Base-by-base conservation (phyloP, 1,139 yeast species). In the Ashbya aceris region DNA sequence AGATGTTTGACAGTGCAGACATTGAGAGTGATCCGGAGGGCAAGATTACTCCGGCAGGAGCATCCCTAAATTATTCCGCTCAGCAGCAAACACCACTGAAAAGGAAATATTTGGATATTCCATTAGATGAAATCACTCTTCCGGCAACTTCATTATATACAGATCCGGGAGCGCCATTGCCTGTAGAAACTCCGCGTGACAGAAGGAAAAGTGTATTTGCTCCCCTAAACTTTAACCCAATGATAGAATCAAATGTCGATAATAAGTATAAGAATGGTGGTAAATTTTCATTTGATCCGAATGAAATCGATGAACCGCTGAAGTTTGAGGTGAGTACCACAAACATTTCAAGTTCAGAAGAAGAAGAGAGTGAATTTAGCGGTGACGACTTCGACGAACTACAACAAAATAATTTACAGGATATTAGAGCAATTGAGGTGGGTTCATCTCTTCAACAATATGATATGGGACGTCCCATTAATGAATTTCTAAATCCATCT, bases 221-320 rank as follows among this genome's bases (percentile, higher is more conserved):
- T 0, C 95, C 95, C 0, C 68, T 86, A 30, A 71, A 74, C 35
- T 86, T 86, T 62, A 83, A 84, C 52, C 93, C 95, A 0, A 73
- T 79, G 30, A 84, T 85, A 40, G 78, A 78, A 47, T 75, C 77
- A 40, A 78, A 76, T 46, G 79, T 86, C 26, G 95, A 86, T 58
- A 78, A 83, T 43, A 86, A 86, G 54, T 86, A 86, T 53, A 82
- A 84, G 7, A 74, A 75, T 52, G 96, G 96, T 6, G 96, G 96
- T 2, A 82, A 85, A 54, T 86, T 82, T 54, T 84, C 79, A 2
- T 45, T 60, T 9, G 56, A 57, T 28, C 59, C 61, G 7, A 43
- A 48, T 10, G 54, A 53, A 35, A 55, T 48, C 26, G 63, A 60
- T 12, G 64, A 56, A 38, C 51, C 63, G 4, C 36, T 57, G 26